Evolutionary conservation across 2,329 filamentous ascomycete species (phyloP).

Genomic region (Fusarium chuoi): DNA sequence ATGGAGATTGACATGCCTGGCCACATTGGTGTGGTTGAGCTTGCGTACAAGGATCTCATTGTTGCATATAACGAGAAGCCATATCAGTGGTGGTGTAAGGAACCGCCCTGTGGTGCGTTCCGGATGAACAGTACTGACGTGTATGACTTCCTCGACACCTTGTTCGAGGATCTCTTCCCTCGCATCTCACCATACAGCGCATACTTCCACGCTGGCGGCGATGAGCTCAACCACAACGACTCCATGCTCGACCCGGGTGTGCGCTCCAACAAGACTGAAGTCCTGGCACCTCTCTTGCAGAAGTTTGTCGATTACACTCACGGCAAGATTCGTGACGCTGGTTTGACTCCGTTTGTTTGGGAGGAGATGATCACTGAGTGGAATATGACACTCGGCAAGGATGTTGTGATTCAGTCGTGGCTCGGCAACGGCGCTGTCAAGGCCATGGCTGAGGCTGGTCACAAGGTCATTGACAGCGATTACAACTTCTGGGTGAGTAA

Average conservation of each 20-base stretch:
- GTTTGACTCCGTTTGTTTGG: slow-evolving; percentile 83
- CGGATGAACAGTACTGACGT: slow-evolving; percentile 80
- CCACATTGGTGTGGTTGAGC: slow-evolving; percentile 65
- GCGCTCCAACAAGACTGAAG: slow-evolving; percentile 68
- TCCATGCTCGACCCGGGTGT: slow-evolving; percentile 77
- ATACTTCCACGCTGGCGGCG: slow-evolving; percentile 88
- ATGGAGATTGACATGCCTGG: slow-evolving; percentile 73
- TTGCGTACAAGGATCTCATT: slow-evolving; percentile 63
- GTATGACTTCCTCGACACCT: slow-evolving; percentile 74
- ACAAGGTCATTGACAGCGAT: slow-evolving; percentile 79
- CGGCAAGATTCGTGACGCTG: slow-evolving; percentile 68
- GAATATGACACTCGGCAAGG: slow-evolving; percentile 76
- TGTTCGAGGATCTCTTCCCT: slow-evolving; percentile 82
- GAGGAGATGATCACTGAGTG: slow-evolving; percentile 86
- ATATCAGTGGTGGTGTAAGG: slow-evolving; percentile 68
- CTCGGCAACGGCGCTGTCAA: slow-evolving; percentile 71
- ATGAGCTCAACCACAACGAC: slow-evolving; percentile 81
- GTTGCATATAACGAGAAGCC: slow-evolving; percentile 66
- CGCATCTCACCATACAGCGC: slow-evolving; percentile 73
- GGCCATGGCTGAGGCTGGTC: slow-evolving; percentile 68
- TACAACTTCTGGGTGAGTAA: slow-evolving; percentile 78
- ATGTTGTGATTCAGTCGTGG: slow-evolving; percentile 85
- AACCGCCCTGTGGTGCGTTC: slow-evolving; percentile 75
- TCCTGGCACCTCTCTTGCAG: slow-evolving; percentile 81
- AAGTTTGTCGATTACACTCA: slow-evolving; percentile 79